A percentile compares a stretch with the other conserved stretches of the same genome.
phyloP scores from a whole-genome alignment of 2,329 filamentous ascomycete species.

The Ambrosiella beaveri region DNA sequence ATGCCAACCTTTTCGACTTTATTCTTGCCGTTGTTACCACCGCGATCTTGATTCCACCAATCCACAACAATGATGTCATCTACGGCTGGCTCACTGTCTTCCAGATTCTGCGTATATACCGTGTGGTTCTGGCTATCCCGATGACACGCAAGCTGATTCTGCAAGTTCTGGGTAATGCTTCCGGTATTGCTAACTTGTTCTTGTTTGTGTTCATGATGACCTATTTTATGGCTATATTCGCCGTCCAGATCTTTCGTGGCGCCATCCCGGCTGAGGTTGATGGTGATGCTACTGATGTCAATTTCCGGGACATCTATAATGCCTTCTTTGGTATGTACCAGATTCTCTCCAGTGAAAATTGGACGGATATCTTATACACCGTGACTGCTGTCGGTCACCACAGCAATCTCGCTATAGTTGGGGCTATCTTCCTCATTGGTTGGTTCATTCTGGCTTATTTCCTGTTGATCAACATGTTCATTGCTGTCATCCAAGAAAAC shows the following conservation, averaged over 20 bases:
- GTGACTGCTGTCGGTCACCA: constrained; percentile 51
- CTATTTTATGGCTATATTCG: constrained; percentile 84
- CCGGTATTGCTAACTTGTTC: constrained; percentile 85
- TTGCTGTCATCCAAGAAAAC: constrained; percentile 99
- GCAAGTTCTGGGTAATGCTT: constrained; percentile 76
- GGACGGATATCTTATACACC: constrained; percentile 75
- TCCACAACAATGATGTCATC: constrained; percentile 49
- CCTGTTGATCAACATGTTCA: constrained; percentile 98
- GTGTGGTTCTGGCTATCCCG: constrained; percentile 75
- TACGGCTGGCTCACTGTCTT: constrained; percentile 88
- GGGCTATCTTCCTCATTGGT: constrained; percentile 72
- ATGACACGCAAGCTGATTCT: constrained; percentile 75
- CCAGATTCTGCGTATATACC: constrained; percentile 81
- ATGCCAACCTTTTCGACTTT: constrained; percentile 66
- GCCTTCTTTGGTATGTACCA: constrained; percentile 97
- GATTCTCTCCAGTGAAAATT: constrained; percentile 87
- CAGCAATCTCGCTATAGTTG: constrained; percentile 74
- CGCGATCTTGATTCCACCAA: constrained; percentile 69
- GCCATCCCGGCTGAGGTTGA: constrained; percentile 52
- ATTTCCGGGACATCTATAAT: constrained; percentile 85
- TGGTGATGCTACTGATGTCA: constrained; percentile 49
- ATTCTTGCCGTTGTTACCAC: constrained; percentile 63
- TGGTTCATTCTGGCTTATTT: constrained; percentile 96
- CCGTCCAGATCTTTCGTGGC: constrained; percentile 79
- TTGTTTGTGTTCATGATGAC: constrained; percentile 93